Evolutionary conservation across 1,284 basidiomycete genomes (phyloP), one percentile per base, ranked within the genome.

Genomic region (Testicularia cyperi): DNA sequence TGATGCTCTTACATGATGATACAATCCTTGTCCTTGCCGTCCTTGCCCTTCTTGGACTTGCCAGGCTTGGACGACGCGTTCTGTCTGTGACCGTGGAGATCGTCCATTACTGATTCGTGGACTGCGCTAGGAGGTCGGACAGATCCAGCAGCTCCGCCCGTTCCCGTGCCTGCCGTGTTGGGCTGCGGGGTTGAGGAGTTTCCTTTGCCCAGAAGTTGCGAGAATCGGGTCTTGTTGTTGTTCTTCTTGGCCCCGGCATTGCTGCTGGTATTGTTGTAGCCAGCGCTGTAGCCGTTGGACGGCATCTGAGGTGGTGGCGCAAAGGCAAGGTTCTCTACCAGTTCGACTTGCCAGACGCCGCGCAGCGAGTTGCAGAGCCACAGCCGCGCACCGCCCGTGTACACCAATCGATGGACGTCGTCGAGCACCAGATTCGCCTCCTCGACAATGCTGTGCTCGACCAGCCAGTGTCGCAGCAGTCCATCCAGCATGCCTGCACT

Each of bases 321-420:
- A 22, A 19, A 29, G 10, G 22, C 25, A 27, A 38, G 28, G 12
- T 28, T n/a, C 14, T 40, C 44, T 1, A 40, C 52, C 43, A 62
- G 20, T 6, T 62, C 58, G 1, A 57, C 60, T 30, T 23, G 24
- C 53, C 53, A 63, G 22, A 53, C 32, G 9, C 60, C 60, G 0
- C 60, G 47, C 26, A 63, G 42, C 32, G 60, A 47, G 42, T 63
- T 63, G 45, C 53, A 56, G 7, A 63, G 53, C 60, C 60, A 63
- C 22, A 63, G 15, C 7, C 35, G 35, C 19, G 53, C 60, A 3
- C 22, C 5, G 2, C 48, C 53, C 3, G 30, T 18, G n/a, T 30
- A 24, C n/a, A 55, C 29, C 9, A 33, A 22, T 9, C 30, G 29
- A 6, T 44, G 6, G 9, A 63, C 42, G 15, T 45, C 35, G 22